Conservation (phyloP, 2,329 filamentous ascomycete genomes). For the Amylocarpus encephaloides region DNA sequence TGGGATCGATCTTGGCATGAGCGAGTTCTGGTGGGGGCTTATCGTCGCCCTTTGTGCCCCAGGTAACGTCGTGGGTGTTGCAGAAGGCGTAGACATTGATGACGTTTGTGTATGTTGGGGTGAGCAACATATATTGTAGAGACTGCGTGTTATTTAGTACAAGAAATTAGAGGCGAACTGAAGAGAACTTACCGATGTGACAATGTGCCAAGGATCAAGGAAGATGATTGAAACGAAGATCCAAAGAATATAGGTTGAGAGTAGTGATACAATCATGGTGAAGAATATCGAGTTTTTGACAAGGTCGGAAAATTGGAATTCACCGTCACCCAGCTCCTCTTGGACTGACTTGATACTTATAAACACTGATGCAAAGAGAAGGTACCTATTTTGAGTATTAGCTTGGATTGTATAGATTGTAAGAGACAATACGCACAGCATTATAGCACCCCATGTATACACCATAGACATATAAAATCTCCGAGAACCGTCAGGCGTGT, state of each 20-base stretch:
- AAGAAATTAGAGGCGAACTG: neutral
- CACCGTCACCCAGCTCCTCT: conserved; percentile 51
- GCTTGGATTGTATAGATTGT: neutral
- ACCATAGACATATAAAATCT: conserved; percentile 92
- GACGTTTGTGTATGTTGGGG: conserved; percentile 93
- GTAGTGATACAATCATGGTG: conserved; percentile 82
- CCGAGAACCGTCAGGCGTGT: conserved; percentile 85
- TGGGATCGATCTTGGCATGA: conserved; percentile 71
- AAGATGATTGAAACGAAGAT: conserved; percentile 84
- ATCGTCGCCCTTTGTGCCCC: conserved; percentile 95
- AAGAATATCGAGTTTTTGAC: conserved; percentile 86
- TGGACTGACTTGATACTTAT: conserved; percentile 84
- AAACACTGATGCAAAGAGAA: conserved; percentile 88
- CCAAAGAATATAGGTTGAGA: conserved; percentile 90
- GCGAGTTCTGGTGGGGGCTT: conserved; percentile 76
- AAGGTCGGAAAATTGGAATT: conserved; percentile 64
- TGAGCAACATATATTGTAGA: conserved; percentile 85
- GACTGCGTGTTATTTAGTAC: conserved; percentile 39
- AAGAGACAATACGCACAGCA: conserved; percentile 55
- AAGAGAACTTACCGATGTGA: conserved; percentile 51
- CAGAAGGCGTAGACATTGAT: conserved; percentile 98
- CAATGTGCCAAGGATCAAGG: conserved; percentile 97
- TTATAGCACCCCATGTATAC: conserved; percentile 90
- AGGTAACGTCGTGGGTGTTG: conserved; percentile 93
- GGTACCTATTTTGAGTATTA: conserved; percentile 48